A percentile compares a stretch with the other conserved stretches of the same genome.
phyloP scores from a whole-genome alignment of 2,329 filamentous ascomycete species.

The Apiospora marii region DNA sequence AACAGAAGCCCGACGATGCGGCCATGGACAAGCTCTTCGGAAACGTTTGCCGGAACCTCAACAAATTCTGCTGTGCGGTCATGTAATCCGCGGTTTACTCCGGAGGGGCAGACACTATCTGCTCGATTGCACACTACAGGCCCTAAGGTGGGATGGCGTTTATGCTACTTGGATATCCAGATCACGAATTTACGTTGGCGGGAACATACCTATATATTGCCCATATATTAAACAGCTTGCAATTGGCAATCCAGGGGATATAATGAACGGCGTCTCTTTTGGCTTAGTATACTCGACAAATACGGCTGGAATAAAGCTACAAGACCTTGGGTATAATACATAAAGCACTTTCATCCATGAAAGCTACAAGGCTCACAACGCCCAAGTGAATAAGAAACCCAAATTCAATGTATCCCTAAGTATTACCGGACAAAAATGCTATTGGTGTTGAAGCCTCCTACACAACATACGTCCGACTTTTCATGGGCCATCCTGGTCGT shows the following conservation, averaged over 20 bases:
- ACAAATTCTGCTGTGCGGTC: constrained; percentile 68
- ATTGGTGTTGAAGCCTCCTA: not conserved
- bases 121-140: not conserved
- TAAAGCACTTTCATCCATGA: not conserved
- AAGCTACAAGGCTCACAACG: not conserved
- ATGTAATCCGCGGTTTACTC: constrained; percentile 61
- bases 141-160: not conserved
- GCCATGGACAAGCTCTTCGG: constrained; percentile 11
- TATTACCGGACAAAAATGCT: not conserved
- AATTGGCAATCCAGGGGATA: not conserved
- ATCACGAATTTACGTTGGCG: not conserved
- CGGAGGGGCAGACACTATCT: not conserved
- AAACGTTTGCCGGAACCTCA: not conserved
- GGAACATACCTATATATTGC: not conserved
- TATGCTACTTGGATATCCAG: not conserved
- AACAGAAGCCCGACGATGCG: constrained; percentile 66
- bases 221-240: not conserved
- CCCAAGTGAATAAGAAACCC: not conserved
- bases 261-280: not conserved
- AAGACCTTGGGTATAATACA: constrained; percentile 13
- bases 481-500: constrained; percentile 19
- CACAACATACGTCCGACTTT: not conserved
- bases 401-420: not conserved
- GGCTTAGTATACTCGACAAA: not conserved
- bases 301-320: not conserved